A percentile compares a stretch with the other conserved stretches of the same genome.
Evolutionary conservation across 2,329 filamentous ascomycete species (phyloP).

Genomic region (Lachnellula hyalina): DNA sequence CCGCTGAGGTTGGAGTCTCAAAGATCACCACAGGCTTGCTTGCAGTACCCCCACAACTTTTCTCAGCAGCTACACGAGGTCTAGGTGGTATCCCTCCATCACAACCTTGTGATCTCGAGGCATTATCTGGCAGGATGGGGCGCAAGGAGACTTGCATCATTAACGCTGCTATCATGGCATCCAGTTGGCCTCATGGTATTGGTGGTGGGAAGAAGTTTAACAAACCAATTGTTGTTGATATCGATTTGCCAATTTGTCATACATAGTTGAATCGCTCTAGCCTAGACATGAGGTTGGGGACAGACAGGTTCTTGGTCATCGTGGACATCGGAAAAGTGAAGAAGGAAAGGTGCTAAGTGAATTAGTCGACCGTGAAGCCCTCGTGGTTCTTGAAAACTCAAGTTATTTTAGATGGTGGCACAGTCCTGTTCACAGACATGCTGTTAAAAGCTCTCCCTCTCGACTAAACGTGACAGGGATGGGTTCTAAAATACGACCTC

Average conservation of each 20-base stretch:
- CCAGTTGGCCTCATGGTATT: constrained; percentile 56
- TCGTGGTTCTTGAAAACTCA: too few species aligned
- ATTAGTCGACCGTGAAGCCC: too few species aligned
- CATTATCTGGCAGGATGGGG: constrained; percentile 35
- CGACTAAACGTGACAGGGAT: too few species aligned
- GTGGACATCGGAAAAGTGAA: too few species aligned
- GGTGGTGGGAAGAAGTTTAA: constrained; percentile 58
- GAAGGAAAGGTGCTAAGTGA: too few species aligned
- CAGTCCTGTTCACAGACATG: too few species aligned
- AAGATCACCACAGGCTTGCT: constrained; percentile 7
- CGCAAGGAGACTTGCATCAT: constrained; percentile 66
- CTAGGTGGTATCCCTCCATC: constrained; percentile 40
- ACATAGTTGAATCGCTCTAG: too few species aligned
- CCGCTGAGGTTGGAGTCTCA: constrained; percentile 6
- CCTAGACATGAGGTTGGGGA: too few species aligned
- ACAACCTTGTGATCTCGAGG: constrained; percentile 37
- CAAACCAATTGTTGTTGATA: constrained; percentile 78
- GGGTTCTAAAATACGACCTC: too few species aligned
- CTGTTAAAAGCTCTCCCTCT: too few species aligned
- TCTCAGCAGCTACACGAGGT: constrained; percentile 30
- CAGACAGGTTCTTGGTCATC: too few species aligned
- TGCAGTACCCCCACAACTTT: constrained; percentile 10
- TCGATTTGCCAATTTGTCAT: constrained; percentile 60
- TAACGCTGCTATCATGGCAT: constrained; percentile 72
- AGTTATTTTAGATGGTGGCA: too few species aligned